Conservation (phyloP, 768 basidiomycete genomes). For the Suillus tomentosus region DNA sequence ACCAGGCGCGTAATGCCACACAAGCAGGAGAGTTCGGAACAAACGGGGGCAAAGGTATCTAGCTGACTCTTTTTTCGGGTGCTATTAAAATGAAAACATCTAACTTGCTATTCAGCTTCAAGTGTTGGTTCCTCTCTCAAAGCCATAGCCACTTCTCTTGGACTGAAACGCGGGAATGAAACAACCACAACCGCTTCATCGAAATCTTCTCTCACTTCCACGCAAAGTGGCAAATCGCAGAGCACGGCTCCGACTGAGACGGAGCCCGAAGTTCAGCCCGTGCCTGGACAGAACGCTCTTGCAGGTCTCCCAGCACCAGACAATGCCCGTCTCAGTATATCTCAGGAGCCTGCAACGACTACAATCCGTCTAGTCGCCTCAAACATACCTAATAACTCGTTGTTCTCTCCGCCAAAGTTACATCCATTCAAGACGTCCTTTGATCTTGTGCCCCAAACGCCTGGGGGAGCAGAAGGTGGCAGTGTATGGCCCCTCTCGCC, state of each 20-base stretch:
- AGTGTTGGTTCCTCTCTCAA: slow-evolving; percentile 72
- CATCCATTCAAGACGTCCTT: slow-evolving; percentile 68
- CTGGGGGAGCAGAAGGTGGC: slow-evolving; percentile 28
- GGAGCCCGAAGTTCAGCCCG: slow-evolving; percentile 41
- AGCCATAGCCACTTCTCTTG: slow-evolving; percentile 74
- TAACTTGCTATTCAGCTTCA: slow-evolving; percentile 42
- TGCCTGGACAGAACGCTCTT: slow-evolving; percentile 61
- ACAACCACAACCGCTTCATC: slow-evolving; percentile 24
- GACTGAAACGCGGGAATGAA: slow-evolving; percentile 55
- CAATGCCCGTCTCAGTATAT: slow-evolving; percentile 63
- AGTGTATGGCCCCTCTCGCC: slow-evolving; percentile 46
- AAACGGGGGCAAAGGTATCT: slow-evolving; percentile 62
- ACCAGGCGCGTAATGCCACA: slow-evolving; percentile 45
- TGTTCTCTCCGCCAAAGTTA: slow-evolving; percentile 58
- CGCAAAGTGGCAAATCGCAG: slow-evolving; percentile 33
- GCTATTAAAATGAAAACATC: not conserved
- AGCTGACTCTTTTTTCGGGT: not conserved
- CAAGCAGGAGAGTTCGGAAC: slow-evolving; percentile 74
- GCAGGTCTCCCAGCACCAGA: slow-evolving; percentile 62
- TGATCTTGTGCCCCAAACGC: slow-evolving; percentile 65
- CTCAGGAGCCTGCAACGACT: slow-evolving; percentile 46
- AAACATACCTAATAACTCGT: slow-evolving; percentile 22
- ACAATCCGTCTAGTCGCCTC: slow-evolving; percentile 51
- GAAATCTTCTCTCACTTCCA: slow-evolving; percentile 23
- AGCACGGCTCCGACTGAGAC: slow-evolving; percentile 18